phyloP scores from a whole-genome alignment of 768 basidiomycete species.

The Tulasnella sp. region DNA sequence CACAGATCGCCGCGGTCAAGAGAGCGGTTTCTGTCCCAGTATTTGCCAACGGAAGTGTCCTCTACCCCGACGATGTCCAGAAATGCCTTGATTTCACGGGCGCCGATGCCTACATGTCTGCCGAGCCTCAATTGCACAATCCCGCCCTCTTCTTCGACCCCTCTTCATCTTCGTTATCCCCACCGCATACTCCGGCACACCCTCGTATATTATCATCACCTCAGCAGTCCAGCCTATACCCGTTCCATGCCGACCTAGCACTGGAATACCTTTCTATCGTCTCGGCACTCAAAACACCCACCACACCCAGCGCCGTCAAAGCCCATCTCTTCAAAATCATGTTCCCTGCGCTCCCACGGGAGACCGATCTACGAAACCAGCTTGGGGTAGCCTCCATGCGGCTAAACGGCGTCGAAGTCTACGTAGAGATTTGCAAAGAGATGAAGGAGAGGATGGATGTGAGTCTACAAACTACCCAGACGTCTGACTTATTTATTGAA shows the following conservation, averaged over 20 bases:
- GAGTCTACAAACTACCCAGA: slow-evolving; percentile 21
- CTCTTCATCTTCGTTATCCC: slow-evolving; percentile 9
- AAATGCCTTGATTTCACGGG: slow-evolving; percentile 74
- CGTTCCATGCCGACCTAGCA: slow-evolving; percentile 54
- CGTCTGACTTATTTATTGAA: background rate
- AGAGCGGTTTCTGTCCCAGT: slow-evolving; percentile 83
- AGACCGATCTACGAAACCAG: slow-evolving; percentile 61
- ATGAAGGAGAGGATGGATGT: slow-evolving; percentile 50
- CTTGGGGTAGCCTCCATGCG: slow-evolving; percentile 41
- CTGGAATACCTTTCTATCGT: slow-evolving; percentile 83
- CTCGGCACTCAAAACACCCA: slow-evolving; percentile 52
- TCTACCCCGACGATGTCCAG: slow-evolving; percentile 73
- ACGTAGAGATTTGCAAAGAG: slow-evolving; percentile 45
- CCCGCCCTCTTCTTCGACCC: slow-evolving; percentile 49
- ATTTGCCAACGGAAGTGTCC: slow-evolving; percentile 93
- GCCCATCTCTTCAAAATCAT: slow-evolving; percentile 90
- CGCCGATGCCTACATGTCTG: slow-evolving; percentile 87
- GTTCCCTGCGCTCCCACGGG: slow-evolving; percentile 54
- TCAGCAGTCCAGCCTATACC: slow-evolving; percentile 33
- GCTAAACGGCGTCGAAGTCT: slow-evolving; percentile 27
- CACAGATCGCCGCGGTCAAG: slow-evolving; percentile 83
- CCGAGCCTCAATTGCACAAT: slow-evolving; percentile 91
- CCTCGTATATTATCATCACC: slow-evolving; percentile 23
- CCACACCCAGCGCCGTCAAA: slow-evolving; percentile 66
- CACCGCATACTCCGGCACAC: background rate